These are phyloP conservation scores for Pelargonium nanum DNA, from an alignment of 345 rosid species.

Conservation along the genomic window DNA sequence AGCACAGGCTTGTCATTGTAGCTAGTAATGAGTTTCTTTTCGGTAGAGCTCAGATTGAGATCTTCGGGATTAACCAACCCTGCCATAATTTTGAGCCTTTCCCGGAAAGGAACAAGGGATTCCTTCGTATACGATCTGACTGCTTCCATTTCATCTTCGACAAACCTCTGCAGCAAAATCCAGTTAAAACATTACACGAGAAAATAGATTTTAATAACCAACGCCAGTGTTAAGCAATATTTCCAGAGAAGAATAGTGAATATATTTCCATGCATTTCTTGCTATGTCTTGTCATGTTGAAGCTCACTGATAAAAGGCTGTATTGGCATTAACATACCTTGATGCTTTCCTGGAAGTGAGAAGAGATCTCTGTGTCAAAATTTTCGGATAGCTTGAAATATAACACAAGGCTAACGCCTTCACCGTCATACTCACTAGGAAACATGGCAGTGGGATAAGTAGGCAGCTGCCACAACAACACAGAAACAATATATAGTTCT, in stretches of 20 bases:
- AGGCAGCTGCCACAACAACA: conserved; percentile 38
- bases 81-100: conserved; percentile 65
- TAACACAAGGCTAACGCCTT: conserved; percentile 76
- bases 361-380: conserved; percentile 42
- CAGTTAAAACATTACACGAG: neutral
- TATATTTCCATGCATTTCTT: neutral
- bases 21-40: conserved; percentile 61
- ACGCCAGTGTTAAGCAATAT: too few relatives aligned
- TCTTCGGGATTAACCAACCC: conserved; percentile 71
- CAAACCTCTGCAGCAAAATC: conserved; percentile 39
- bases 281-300: neutral
- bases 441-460: conserved; percentile 65
- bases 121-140: conserved; percentile 60
- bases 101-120: conserved; percentile 52
- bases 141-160: conserved; percentile 63
- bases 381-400: conserved; percentile 52
- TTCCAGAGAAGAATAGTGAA: neutral
- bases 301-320: neutral
- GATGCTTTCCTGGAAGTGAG: conserved; percentile 57
- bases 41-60: conserved; percentile 51
- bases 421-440: conserved; percentile 51
- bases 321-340: conserved; percentile 27
- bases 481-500: neutral
- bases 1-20: conserved; percentile 73
- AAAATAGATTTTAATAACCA: neutral